Evolutionary conservation across 2,329 filamentous ascomycete genomes (phyloP).

Genomic region (Cytospora schulzeri): DNA sequence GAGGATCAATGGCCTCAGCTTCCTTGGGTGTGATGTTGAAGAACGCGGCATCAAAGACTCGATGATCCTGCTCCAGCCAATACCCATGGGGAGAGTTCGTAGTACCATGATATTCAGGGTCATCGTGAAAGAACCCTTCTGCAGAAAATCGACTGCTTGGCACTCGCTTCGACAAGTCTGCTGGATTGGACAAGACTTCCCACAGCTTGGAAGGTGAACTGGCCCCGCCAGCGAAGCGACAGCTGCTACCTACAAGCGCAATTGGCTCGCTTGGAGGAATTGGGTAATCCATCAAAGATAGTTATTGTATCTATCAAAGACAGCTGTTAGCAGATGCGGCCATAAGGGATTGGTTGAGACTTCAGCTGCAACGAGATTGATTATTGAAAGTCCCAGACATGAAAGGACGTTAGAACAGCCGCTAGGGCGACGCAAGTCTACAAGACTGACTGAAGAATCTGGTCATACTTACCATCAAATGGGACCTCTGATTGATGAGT

Average conservation of each 20-base stretch:
- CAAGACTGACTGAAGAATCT: no score
- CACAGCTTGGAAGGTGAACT: slow-evolving; percentile 38
- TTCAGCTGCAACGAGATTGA: background rate
- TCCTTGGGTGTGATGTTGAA: slow-evolving; percentile 43
- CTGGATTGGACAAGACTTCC: slow-evolving; percentile 34
- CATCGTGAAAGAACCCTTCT: slow-evolving; percentile 36
- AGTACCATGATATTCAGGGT: slow-evolving; percentile 39
- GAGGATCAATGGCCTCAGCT: slow-evolving; percentile 41
- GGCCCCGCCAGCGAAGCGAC: slow-evolving; percentile 38
- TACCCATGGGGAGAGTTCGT: slow-evolving; percentile 38
- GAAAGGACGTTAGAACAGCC: background rate
- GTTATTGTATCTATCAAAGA: background rate
- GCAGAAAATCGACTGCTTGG: slow-evolving; percentile 36
- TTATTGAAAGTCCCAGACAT: background rate
- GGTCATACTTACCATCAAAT: no score
- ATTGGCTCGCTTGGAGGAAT: slow-evolving; percentile 32
- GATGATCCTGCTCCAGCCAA: slow-evolving; percentile 37
- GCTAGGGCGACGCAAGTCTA: background rate
- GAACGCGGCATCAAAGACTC: slow-evolving; percentile 41
- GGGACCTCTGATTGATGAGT: no score
- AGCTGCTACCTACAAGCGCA: slow-evolving; percentile 36
- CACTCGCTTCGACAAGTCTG: slow-evolving; percentile 34
- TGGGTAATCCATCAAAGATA: slow-evolving; percentile 23
- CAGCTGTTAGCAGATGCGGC: background rate
- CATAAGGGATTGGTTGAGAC: background rate